Base-by-base conservation (phyloP, 2,329 filamentous ascomycete genomes). In the Fusarium sacchari region DNA sequence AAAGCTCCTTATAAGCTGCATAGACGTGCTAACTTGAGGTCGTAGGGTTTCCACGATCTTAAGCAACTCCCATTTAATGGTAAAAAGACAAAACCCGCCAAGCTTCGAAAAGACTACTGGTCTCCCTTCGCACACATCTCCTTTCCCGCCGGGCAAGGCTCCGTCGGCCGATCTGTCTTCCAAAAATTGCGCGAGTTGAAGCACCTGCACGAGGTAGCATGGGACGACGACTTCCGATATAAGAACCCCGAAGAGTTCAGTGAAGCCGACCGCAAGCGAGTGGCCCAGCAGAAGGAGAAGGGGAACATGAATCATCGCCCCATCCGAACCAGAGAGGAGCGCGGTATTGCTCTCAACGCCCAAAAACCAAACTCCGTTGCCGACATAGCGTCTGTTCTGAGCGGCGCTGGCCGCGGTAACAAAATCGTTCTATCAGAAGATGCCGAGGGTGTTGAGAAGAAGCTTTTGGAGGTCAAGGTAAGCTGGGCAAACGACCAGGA, bases 41-140 rank as follows among this genome's bases (percentile, higher is more conserved):
- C 39, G 17, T 18, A 85, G 83, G 81, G 79, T 28, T 76, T 84
- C 74, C 84, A 85, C 67, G 83, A 84, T 52, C 81, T 90, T 72
- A 85, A 86, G 76, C 89, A 91, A 78, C 81, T 93, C 68, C 87
- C 89, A 53, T 93, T 88, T 83, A 90, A 90, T 72, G 91, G 90
- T 81, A 93, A 92, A 80, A 92, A 93, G 82, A 86, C 88, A 52
- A 88, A 89, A 73, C 90, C 90, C 5, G 80, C 87, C 60, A 89
- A 88, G 76, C 83, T 93, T 43, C 89, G 91, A 66, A 91, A 90
- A 81, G 91, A 93, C 83, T 89, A 90, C 82, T 93, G 91, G 91
- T 83, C 83, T 39, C 88, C 89, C 12, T 82, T 92, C 76, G 90
- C 89, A 57, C 82, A 87, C 71, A 88, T 93, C 69, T 83, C 87